Base-by-base conservation (phyloP, 1,284 basidiomycete genomes). In the Cutaneotrichosporon sp. region DNA sequence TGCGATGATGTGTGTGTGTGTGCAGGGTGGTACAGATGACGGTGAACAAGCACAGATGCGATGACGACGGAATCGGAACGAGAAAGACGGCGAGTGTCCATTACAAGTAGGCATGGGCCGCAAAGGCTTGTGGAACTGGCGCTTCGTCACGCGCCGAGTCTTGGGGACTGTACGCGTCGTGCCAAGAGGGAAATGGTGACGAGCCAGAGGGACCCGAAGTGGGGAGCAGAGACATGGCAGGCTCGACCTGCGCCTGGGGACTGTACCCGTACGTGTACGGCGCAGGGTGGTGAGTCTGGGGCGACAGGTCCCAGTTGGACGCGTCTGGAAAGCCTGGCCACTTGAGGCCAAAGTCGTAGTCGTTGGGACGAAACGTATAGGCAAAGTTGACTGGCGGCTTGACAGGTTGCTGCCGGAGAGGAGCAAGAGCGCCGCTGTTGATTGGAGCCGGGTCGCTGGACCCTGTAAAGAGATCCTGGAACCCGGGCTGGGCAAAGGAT, bases 221-320 rank as follows among this genome's bases (percentile, higher is more conserved):
- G 51, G 31, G 51, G 30, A 53, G 51, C 51, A 34, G 16, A 5
- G 55, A n/a, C 13, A 26, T 36, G 5, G 21, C 5, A 13, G 10
- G 36, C 6, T 32, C 51, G 30, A 4, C 26, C 30, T 53, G 56
- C 40, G 22, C 58, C 13, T 50, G 30, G 10, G 58, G 21, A 10
- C 58, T 59, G 34, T 22, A 59, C 21, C 58, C 58, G 47, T 59
- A 59, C 21, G 58, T 59, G 47, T 59, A 59, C 32, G 58, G 47
- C 47, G 58, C 47, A 16, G 58, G 58, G 40, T 46, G 51, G 11
- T 42, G 22, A 16, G 36, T 42, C n/a, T 38, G 11, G 1, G 55
- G 55, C 55, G 55, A 49, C 58, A 22, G 21, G 47, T 26, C 18
- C 46, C 46, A 47, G 58, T 50, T 51, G 11, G 21, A 10, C 13